Evolutionary conservation across 441 rosid genomes (phyloP).

Genomic region (Sinapis alba): DNA sequence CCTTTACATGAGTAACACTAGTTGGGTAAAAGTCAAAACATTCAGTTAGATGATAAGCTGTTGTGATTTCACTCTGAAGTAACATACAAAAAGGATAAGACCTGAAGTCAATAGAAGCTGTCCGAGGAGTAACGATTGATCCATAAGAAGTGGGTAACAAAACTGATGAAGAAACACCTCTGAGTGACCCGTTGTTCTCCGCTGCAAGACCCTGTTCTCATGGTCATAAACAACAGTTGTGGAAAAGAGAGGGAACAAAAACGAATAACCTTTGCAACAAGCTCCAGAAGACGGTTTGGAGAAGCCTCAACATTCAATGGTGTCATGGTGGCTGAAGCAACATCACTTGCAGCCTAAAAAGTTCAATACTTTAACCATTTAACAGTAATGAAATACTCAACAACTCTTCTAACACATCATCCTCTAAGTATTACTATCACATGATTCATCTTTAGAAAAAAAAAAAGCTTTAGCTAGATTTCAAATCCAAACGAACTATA

Average conservation of each 20-base stretch:
- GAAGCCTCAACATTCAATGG: slow-evolving; percentile 72
- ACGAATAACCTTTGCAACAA: slow-evolving; percentile 70
- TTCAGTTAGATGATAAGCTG: background rate
- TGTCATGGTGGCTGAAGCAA: slow-evolving; percentile 85
- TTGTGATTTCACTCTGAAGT: slow-evolving; percentile 1
- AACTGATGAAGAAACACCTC: slow-evolving; percentile 59
- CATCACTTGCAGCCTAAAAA: slow-evolving; percentile 73
- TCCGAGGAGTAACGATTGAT: slow-evolving; percentile 54
- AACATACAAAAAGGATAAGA: slow-evolving; percentile 16
- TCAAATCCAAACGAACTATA: background rate
- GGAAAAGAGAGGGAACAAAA: background rate
- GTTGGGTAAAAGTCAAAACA: background rate
- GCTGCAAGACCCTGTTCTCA: slow-evolving; percentile 85
- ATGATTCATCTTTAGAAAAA: background rate
- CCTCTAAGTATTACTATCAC: background rate
- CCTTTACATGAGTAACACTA: slow-evolving; percentile 34
- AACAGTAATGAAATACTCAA: background rate
- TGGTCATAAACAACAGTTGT: slow-evolving; percentile 19
- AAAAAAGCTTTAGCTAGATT: slow-evolving; percentile 5
- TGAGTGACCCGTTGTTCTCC: slow-evolving; percentile 62
- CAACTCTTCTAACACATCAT: background rate
- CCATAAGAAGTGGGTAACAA: slow-evolving; percentile 55
- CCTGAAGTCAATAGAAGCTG: slow-evolving; percentile 74
- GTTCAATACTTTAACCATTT: slow-evolving; percentile 22
- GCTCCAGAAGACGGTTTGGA: slow-evolving; percentile 77